Evolutionary conservation across 345 rosid genomes (phyloP).

Genomic region (Erucastrum elatum): DNA sequence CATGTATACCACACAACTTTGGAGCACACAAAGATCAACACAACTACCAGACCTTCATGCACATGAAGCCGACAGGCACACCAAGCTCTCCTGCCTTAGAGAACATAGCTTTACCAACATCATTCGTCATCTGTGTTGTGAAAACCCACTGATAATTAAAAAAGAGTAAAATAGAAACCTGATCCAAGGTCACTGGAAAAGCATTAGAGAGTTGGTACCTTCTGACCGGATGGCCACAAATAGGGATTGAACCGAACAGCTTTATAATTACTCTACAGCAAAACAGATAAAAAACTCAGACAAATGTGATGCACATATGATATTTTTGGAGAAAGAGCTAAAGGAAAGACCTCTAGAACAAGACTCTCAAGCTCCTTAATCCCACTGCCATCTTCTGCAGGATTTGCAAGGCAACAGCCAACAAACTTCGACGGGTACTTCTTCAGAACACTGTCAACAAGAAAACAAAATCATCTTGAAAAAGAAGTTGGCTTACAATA

Average conservation of each 20-base stretch:
- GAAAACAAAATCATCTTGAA: slow-evolving; percentile 1
- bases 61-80: too few relatives aligned
- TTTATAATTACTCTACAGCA: too few relatives aligned
- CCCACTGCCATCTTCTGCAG: slow-evolving; percentile 87
- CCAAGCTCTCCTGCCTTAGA: too few relatives aligned
- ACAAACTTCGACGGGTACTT: slow-evolving; percentile 76
- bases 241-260: too few relatives aligned
- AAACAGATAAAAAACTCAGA: slow-evolving; percentile 25
- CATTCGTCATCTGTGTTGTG: slow-evolving; percentile 75
- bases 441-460: slow-evolving; percentile 58
- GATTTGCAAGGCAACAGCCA: slow-evolving; percentile 96
- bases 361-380: slow-evolving; percentile 72
- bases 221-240: too few relatives aligned
- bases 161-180: not conserved
- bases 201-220: slow-evolving; percentile 51
- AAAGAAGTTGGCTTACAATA: not conserved
- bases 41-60: too few relatives aligned
- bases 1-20: too few relatives aligned
- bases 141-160: not conserved
- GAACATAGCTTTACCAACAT: too few relatives aligned
- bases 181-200: slow-evolving; percentile 15
- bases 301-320: slow-evolving; percentile 10
- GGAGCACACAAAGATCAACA: too few relatives aligned
- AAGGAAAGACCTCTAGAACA: slow-evolving; percentile 58
- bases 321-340: not conserved